Conservation (phyloP, 2,329 filamentous ascomycete genomes). For the Hirsutella minnesotensis region DNA sequence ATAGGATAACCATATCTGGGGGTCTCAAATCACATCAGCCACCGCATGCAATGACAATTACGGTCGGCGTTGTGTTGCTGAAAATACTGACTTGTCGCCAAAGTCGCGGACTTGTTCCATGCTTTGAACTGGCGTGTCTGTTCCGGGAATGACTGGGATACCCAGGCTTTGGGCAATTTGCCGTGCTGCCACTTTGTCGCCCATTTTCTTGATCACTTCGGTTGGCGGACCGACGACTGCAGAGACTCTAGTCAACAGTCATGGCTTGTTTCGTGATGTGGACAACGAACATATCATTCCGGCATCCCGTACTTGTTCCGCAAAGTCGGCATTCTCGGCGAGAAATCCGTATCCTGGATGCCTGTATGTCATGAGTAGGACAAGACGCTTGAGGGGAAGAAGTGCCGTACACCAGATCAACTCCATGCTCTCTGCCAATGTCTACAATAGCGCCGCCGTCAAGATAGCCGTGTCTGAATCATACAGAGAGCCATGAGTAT, state of each 20-base stretch:
- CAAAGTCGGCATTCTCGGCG: constrained; percentile 35
- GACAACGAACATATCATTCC: constrained; percentile 30
- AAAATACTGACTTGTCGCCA: not conserved
- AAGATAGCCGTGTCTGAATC: not conserved
- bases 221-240: constrained; percentile 41
- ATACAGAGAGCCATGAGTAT: not conserved
- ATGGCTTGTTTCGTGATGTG: not conserved
- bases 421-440: not conserved
- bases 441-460: not conserved
- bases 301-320: constrained; percentile 33
- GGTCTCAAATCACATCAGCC: not conserved
- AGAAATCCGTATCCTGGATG: constrained; percentile 10
- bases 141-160: not conserved
- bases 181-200: constrained; percentile 19
- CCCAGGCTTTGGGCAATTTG: not conserved
- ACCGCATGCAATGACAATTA: no score
- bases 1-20: constrained; percentile 20
- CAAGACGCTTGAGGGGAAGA: not conserved
- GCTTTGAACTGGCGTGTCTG: not conserved
- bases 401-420: not conserved
- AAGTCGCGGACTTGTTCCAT: not conserved
- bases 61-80: not conserved
- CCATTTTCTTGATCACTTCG: constrained; percentile 40
- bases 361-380: not conserved
- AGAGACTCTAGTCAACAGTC: not conserved